phyloP scores from a whole-genome alignment of 768 basidiomycete species.

The Lactarius tabidus region DNA sequence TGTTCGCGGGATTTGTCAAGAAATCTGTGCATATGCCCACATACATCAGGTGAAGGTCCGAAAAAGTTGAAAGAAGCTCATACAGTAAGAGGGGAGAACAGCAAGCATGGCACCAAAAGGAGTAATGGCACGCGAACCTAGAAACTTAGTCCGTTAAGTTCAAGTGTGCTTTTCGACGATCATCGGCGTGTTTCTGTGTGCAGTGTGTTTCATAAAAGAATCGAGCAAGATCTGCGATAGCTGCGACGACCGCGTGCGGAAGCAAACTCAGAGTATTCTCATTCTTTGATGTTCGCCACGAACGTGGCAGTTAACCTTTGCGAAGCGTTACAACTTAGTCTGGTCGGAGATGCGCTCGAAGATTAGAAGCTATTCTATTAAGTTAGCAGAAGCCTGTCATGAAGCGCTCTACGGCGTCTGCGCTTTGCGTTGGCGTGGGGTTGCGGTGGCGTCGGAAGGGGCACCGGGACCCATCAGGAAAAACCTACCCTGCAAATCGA shows the following conservation, averaged over 20 bases:
- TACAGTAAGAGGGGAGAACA: neutral
- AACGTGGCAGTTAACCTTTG: conserved; percentile 80
- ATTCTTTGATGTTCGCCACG: conserved; percentile 49
- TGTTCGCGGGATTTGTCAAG: too few relatives aligned
- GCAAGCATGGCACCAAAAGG: neutral
- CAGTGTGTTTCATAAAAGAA: conserved; percentile 68
- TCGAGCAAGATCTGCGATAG: neutral
- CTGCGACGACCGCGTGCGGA: neutral
- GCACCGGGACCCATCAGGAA: too few relatives aligned
- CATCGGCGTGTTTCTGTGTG: conserved; percentile 94
- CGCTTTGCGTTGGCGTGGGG: neutral
- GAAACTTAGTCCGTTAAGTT: conserved; percentile 92
- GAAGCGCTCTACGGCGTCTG: neutral
- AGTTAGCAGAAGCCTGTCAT: conserved; percentile 2
- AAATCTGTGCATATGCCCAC: too few relatives aligned
- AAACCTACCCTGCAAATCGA: too few relatives aligned
- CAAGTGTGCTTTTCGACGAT: conserved; percentile 84
- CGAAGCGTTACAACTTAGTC: conserved; percentile 43
- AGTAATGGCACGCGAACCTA: conserved; percentile 49
- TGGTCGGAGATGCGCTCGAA: conserved; percentile 88
- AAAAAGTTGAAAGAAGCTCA: too few relatives aligned
- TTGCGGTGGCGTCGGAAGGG: neutral
- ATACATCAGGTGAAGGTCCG: too few relatives aligned
- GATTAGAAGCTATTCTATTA: conserved; percentile 64
- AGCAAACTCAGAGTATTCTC: neutral